These are phyloP conservation scores for Larix sibirica DNA, from an alignment of 83 land plant species.

Conservation along the genomic window DNA sequence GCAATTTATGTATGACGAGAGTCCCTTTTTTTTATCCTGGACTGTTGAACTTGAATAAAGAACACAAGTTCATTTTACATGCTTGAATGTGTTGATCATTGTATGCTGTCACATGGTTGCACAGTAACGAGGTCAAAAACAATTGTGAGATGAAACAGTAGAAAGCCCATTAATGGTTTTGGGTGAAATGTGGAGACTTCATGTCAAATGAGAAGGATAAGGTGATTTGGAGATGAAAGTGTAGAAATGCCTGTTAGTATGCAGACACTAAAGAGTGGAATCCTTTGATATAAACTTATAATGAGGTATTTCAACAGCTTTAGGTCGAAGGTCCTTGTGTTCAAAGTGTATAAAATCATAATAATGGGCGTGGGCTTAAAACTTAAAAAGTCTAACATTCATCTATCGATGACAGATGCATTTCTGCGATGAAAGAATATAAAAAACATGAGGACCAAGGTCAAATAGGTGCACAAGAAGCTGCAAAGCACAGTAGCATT, in stretches of 20 bases:
- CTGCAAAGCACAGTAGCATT: too few species aligned
- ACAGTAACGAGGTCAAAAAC: background rate
- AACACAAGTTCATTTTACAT: background rate
- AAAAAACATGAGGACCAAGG: too few species aligned
- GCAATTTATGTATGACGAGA: background rate
- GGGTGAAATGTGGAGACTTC: background rate
- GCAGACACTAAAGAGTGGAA: background rate
- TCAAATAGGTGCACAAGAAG: too few species aligned
- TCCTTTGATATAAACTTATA: background rate
- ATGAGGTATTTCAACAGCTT: background rate
- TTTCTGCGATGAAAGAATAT: too few species aligned
- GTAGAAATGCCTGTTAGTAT: background rate
- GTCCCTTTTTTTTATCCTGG: background rate
- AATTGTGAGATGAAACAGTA: background rate
- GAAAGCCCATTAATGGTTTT: background rate
- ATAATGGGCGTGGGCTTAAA: background rate
- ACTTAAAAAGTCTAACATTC: background rate
- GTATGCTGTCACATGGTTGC: background rate
- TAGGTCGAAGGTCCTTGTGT: background rate
- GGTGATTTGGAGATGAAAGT: background rate
- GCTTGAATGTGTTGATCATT: background rate
- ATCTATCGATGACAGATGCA: background rate
- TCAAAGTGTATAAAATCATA: too few species aligned
- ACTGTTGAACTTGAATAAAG: background rate
- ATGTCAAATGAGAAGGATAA: background rate